phyloP scores from a whole-genome alignment of 768 basidiomycete species.

The Suillus subalutaceus region DNA sequence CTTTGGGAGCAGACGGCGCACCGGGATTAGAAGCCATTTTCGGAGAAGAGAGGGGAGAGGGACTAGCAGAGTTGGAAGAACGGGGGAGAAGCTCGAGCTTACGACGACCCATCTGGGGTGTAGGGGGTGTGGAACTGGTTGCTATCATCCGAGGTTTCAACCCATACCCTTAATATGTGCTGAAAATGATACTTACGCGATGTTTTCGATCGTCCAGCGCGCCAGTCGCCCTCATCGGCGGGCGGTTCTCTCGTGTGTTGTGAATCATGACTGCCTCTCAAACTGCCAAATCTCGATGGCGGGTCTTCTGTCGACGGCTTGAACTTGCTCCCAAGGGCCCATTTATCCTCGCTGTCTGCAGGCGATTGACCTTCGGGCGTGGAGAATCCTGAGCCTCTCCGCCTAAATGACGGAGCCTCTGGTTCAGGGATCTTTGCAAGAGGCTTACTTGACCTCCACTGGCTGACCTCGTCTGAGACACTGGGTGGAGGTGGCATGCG shows the following conservation, averaged over 20 bases:
- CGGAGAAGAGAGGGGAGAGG: conserved; percentile 80
- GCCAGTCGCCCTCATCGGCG: conserved; percentile 75
- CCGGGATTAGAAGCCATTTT: conserved; percentile 58
- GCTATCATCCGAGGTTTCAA: conserved; percentile 43
- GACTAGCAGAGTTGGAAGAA: conserved; percentile 64
- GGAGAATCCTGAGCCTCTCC: conserved; percentile 62
- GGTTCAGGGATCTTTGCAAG: conserved; percentile 45
- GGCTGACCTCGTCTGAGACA: conserved; percentile 60
- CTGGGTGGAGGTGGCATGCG: conserved; percentile 48
- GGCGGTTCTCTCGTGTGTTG: conserved; percentile 48
- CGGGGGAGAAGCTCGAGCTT: conserved; percentile 89
- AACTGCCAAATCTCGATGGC: conserved; percentile 48
- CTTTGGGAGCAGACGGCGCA: conserved; percentile 40
- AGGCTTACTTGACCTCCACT: conserved; percentile 71
- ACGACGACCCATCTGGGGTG: conserved; percentile 75
- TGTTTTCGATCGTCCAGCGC: conserved; percentile 50
- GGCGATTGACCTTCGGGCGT: conserved; percentile 43
- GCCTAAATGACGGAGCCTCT: conserved; percentile 50
- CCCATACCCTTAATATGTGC: conserved; percentile 16
- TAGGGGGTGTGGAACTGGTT: conserved; percentile 73
- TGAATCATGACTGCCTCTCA: conserved; percentile 57
- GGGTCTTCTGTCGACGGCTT: conserved; percentile 51
- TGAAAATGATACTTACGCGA: conserved; percentile 58
- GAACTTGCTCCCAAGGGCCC: conserved; percentile 78
- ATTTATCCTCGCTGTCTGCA: conserved; percentile 81